phyloP scores from a whole-genome alignment of 148 eudicot genomes.

The Mesembryanthemum crystallinum region DNA sequence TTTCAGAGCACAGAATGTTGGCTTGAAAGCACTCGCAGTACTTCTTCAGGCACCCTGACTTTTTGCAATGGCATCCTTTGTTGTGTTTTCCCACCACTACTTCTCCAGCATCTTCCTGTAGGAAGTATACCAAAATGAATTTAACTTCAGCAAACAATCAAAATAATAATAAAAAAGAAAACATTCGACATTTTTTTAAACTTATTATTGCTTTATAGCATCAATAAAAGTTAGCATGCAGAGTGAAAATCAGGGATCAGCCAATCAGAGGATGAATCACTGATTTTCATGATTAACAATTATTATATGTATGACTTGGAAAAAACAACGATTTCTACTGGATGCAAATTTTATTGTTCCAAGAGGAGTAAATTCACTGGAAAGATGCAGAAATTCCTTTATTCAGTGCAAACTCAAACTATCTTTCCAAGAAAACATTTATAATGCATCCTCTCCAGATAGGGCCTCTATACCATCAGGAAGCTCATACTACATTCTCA shows the following conservation, averaged over 20 bases:
- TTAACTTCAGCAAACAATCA: not conserved
- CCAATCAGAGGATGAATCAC: not conserved
- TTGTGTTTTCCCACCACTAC: conserved; percentile 74
- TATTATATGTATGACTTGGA: too few species aligned
- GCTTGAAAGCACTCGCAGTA: conserved; percentile 99
- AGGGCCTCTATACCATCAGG: not conserved
- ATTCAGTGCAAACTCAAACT: not conserved
- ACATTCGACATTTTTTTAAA: not conserved
- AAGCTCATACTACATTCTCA: not conserved
- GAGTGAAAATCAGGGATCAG: not conserved
- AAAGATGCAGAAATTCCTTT: not conserved
- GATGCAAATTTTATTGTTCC: not conserved
- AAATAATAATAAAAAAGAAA: not conserved
- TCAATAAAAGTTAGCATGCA: not conserved
- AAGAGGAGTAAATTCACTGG: not conserved
- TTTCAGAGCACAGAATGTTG: conserved; percentile 92
- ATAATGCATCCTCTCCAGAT: conserved; percentile 3
- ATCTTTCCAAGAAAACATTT: not conserved
- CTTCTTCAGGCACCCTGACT: conserved; percentile 96
- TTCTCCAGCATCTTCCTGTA: conserved; percentile 83
- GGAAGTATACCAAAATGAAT: conserved; percentile 11
- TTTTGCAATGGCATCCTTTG: conserved; percentile 99
- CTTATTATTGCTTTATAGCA: not conserved
- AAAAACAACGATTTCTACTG: not conserved
- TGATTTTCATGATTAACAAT: not conserved